Conservation (phyloP, 164 flowering plant genomes). For the Berberis vulgaris region DNA sequence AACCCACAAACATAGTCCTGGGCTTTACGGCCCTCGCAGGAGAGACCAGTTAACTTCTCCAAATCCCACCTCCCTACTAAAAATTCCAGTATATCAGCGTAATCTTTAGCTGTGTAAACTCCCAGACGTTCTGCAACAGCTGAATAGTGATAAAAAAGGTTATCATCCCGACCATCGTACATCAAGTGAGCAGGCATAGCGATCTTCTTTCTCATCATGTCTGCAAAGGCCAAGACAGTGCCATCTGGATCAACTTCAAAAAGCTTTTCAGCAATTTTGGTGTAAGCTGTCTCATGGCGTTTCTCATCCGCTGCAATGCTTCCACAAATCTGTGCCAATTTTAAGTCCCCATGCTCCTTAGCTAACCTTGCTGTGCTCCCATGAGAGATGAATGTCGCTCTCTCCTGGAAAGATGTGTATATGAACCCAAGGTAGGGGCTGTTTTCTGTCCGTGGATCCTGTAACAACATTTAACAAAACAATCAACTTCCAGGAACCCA, state of each 20-base stretch:
- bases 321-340: slow-evolving; percentile 37
- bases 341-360: slow-evolving; percentile 40
- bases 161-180: slow-evolving; percentile 45
- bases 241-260: slow-evolving; percentile 68
- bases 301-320: slow-evolving; percentile 69
- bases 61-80: slow-evolving; percentile 64
- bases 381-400: no score
- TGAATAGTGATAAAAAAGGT: slow-evolving; percentile 50
- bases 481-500: background rate
- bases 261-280: slow-evolving; percentile 23
- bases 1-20: slow-evolving; percentile 27
- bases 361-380: slow-evolving; percentile 54
- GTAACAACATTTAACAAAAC: background rate
- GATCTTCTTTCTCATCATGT: slow-evolving; percentile 57
- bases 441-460: background rate
- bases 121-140: slow-evolving; percentile 63
- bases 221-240: slow-evolving; percentile 11
- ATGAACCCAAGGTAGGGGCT: slow-evolving; percentile 71
- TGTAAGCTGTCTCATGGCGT: slow-evolving; percentile 5
- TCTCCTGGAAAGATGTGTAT: slow-evolving; percentile 42
- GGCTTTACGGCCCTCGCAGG: slow-evolving; percentile 38
- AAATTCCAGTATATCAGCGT: slow-evolving; percentile 62
- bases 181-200: slow-evolving; percentile 55
- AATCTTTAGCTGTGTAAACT: slow-evolving; percentile 51
- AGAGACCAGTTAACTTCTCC: slow-evolving; percentile 48